Evolutionary conservation across 768 basidiomycete species (phyloP), one percentile per base, ranked within the genome.

Genomic region (Gyrodon lividus): DNA sequence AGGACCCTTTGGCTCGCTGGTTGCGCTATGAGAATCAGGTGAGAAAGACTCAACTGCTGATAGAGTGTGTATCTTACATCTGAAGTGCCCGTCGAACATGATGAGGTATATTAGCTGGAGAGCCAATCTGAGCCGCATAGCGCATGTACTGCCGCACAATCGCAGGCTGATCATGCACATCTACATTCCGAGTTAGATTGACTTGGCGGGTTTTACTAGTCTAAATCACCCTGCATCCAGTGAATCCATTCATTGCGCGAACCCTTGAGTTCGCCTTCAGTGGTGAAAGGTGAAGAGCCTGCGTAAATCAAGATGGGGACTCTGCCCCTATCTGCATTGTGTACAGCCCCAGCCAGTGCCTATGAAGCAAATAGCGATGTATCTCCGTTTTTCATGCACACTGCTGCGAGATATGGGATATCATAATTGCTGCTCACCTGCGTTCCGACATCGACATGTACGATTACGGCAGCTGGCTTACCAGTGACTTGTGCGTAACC

Each of bases 61-160:
- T 7, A 6, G 19, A 43, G 6, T 3, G 46, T 16, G 5, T 7
- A 1, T 52, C 77, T 17, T 58, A 85, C 85, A 86, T 81, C 61
- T 88, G 86, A 44, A 88, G 62, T 0, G 83, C 79, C 22, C 87
- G 74, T 37, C 78, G 70, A 5, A 87, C 71, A 1, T 75, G 67
- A 50, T 80, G 73, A 5, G 80, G 68, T 6, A 79, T 70, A 31
- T 77, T 83, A 54, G 70, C 75, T 0, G 78, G 77, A 50, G 80
- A 82, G 24, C 74, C 57, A 2, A 89, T 78, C 52, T 88, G 83
- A 0, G 77, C 74, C 0, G 81, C 77, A 59, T 79, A 78, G 9
- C 86, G 74, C 86, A 87, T 89, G 63, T 89, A 89, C 59, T 87
- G 86, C 1, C 87, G 78, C 23, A 87, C 78, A 47, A 89, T 87